Base-by-base conservation (phyloP, 495 filamentous ascomycete genomes). In the Aspergillus baeticus region DNA sequence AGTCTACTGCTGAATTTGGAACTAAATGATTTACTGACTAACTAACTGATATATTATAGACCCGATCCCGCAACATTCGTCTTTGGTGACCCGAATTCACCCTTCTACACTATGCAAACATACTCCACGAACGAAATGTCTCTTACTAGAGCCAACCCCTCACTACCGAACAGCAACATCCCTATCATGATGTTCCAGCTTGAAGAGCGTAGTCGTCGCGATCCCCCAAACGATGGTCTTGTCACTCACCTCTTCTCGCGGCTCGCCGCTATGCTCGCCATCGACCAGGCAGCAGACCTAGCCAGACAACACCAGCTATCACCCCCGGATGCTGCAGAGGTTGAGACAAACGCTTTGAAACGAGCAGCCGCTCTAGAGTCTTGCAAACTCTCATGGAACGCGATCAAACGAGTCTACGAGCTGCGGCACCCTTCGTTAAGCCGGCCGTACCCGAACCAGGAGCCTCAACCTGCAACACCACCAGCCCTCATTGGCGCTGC, bases 201-300 rank as follows among this genome's bases (percentile, higher is more conserved):
- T 10, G 85, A 87, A 61, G 80, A 82, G 31, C 74, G 75, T 2
- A 66, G 68, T 11, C 80, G 84, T 5, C 79, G 81, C 4, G 74
- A 84, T 7, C 80, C 78, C 11, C 84, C 82, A 14, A 78, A 85
- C 57, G 84, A 89, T 64, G 87, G 86, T 7, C 78, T 91, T 3
- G 77, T 92, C n/a, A 83, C 87, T 0, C 77, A 84, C n/a, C 78
- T 93, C 29, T 89, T 87, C 68, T 87, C 89, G 0, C 76, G 79
- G 20, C 77, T 84, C 13, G 89, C 89, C 1, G 81, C 87, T 3
- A 84, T 87, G 61, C 81, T 89, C 39, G 87, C 85, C 3, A 76
- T 89, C 34, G 87, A 90, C 17, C 76, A 83, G 29, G 82, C 85
- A 20, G 71, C 70, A 11, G 73, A 81, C 50, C 55, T 76, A 49